Base-by-base conservation (phyloP, 1,139 yeast genomes). In the Candida anutae region DNA sequence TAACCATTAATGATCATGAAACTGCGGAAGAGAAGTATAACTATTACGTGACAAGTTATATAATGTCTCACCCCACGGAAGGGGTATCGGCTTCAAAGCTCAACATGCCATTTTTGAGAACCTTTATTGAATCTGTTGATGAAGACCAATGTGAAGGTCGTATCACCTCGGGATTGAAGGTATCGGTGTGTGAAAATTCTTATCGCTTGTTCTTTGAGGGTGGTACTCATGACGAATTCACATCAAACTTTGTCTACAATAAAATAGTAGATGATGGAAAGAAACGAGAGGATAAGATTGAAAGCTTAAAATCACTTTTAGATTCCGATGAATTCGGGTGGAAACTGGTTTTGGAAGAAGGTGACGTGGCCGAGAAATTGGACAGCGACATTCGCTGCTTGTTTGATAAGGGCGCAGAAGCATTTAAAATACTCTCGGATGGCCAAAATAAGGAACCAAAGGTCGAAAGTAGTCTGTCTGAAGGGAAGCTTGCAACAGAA, bases 61-160 rank as follows among this genome's bases (percentile, higher is more conserved):
- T 90, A 27, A 81, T 90, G 84, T 81, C 95, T 5, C 94, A 85
- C 44, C 97, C 98, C 22, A 90, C 99, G 2, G 98, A 90, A 54
- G 97, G 97, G 18, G 82, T 93, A 14, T 78, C 88, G n/a, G 76
- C 84, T n/a, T 76, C 82, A 19, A 75, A 73, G 36, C 67, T 85
- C 31, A 68, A 67, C 35, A 63, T 81, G 59, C 94, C 95, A 26
- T 83, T 84, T 51, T 58, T 80, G 32, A 79, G 74, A 39, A 61
- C 77, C 8, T 72, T 72, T 29, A 53, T 77, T 31, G 82, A 74
- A 26, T 63, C 59, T 23, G 73, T 71, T 16, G 75, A 63, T 22
- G 77, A 72, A 38, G 77, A 69, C n/a, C 64, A 59, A 38, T 71
- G 81, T 26, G 80, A 74, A 31, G 93, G 93, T 4, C 64, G 66